Evolutionary conservation across 495 filamentous ascomycete genomes (phyloP).

Genomic region (Lepidopterella palustris): DNA sequence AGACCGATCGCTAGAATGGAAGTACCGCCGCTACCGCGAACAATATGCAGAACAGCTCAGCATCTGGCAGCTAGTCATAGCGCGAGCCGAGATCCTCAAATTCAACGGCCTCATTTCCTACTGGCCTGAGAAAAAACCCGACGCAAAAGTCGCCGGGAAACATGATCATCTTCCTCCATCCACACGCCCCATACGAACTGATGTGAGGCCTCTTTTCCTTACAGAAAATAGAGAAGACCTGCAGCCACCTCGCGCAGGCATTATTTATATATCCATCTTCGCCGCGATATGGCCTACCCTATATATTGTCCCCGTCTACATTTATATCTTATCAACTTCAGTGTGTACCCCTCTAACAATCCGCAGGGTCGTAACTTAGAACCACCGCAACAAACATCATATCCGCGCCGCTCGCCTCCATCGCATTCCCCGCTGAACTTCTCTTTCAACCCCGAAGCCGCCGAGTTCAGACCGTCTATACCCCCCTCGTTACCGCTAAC

Average conservation of each 20-base stretch:
- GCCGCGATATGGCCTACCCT: too few species aligned
- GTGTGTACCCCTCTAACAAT: not conserved
- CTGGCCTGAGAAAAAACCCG: conserved; percentile 15
- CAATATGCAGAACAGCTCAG: conserved; percentile 76
- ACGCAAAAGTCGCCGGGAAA: not conserved
- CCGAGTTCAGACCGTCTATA: conserved; percentile 18
- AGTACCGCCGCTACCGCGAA: conserved; percentile 66
- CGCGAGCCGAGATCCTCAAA: conserved; percentile 75
- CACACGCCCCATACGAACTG: not conserved
- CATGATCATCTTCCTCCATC: conserved; percentile 6
- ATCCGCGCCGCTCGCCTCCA: conserved; percentile 4
- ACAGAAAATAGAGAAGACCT: not conserved
- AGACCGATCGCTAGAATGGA: conserved; percentile 51
- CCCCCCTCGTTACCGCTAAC: not conserved
- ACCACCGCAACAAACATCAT: not conserved
- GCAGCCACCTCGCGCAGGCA: not conserved
- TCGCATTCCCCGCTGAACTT: conserved; percentile 7
- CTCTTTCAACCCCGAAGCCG: conserved; percentile 26
- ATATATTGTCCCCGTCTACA: too few species aligned
- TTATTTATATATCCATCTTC: too few species aligned
- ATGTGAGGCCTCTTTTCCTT: not conserved
- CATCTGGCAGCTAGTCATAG: conserved; percentile 71
- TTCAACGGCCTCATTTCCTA: conserved; percentile 54
- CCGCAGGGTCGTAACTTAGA: not conserved
- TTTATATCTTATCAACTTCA: too few species aligned